phyloP scores from a whole-genome alignment of 73 alveolate species.

The Blepharisma japonicum region DNA sequence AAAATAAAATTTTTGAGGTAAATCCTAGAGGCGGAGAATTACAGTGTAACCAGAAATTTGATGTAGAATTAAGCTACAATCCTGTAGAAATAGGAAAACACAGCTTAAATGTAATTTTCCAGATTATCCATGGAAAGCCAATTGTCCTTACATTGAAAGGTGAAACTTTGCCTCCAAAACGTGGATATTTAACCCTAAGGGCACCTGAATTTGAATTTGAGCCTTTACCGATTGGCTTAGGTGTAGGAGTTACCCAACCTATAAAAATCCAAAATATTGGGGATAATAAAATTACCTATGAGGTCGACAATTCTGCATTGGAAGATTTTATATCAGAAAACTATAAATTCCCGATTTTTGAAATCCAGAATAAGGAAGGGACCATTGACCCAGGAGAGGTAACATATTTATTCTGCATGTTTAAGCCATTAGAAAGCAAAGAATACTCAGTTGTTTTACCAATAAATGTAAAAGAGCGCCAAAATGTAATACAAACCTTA shows the following conservation, averaged over 20 bases:
- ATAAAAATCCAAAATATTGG: conserved; percentile 95
- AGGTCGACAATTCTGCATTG: conserved; percentile 73
- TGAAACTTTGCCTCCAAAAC: conserved; percentile 89
- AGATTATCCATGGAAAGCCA: conserved; percentile 96
- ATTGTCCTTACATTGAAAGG: conserved; percentile 87
- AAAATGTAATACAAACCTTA: conserved; percentile 67
- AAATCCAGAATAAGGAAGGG: conserved; percentile 93
- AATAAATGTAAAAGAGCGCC: conserved; percentile 87
- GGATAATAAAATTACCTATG: conserved; percentile 84
- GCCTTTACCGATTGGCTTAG: conserved; percentile 94
- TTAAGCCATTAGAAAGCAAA: conserved; percentile 93
- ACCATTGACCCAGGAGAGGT: conserved; percentile 87
- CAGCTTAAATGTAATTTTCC: conserved; percentile 81
- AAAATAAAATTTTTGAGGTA: conserved; percentile 84
- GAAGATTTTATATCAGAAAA: conserved; percentile 69
- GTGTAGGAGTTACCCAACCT: conserved; percentile 94
- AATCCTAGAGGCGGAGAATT: conserved; percentile 90
- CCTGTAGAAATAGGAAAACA: conserved; percentile 53
- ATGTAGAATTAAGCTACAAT: conserved; percentile 69
- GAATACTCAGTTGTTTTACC: conserved; percentile 80
- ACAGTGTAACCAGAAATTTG: conserved; percentile 81
- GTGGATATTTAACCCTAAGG: conserved; percentile 82
- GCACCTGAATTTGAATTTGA: conserved; percentile 77
- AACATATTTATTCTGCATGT: conserved; percentile 79
- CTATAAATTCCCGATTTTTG: conserved; percentile 86